These are phyloP conservation scores for Pythium vanterpoolii DNA, from an alignment of 352 stramenopile species.

Conservation along the genomic window DNA sequence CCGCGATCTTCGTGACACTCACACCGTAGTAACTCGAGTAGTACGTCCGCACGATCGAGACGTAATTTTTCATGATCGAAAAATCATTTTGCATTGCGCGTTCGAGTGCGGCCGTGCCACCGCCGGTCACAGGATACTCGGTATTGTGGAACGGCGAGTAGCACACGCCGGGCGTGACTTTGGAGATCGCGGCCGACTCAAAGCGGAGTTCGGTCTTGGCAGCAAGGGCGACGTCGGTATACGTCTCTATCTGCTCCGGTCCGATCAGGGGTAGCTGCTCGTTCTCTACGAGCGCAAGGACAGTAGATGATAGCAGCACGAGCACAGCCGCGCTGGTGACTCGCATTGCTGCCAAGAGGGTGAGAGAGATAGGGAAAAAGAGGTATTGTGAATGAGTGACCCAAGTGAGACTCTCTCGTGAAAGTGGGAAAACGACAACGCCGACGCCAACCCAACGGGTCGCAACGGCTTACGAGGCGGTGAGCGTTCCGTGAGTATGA, in stretches of 20 bases:
- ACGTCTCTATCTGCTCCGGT: not conserved
- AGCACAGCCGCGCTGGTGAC: not conserved
- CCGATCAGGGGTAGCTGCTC: not conserved
- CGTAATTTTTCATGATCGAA: slow-evolving; percentile 58
- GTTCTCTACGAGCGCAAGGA: not conserved
- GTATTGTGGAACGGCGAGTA: slow-evolving; percentile 78
- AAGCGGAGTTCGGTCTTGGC: slow-evolving; percentile 7
- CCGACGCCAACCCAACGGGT: not conserved
- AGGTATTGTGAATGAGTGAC: not conserved
- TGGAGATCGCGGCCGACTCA: slow-evolving; percentile 18
- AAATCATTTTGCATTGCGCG: slow-evolving; percentile 67
- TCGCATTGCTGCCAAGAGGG: not conserved
- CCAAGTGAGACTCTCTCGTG: too few species aligned
- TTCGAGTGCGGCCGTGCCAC: slow-evolving; percentile 30
- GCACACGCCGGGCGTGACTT: slow-evolving; percentile 43
- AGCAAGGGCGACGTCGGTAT: not conserved
- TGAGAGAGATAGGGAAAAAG: not conserved
- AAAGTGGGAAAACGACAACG: not conserved
- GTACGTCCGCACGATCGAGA: slow-evolving; percentile 65
- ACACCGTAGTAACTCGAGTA: slow-evolving; percentile 71
- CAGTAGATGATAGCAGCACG: not conserved
- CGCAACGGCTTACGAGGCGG: not conserved
- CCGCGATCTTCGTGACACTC: slow-evolving; percentile 36
- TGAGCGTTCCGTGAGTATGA: not conserved
- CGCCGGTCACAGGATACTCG: slow-evolving; percentile 55